A percentile compares a stretch with the other conserved stretches of the same genome.
Conservation (phyloP, 805 yeast species). For the Torulaspora indica region DNA sequence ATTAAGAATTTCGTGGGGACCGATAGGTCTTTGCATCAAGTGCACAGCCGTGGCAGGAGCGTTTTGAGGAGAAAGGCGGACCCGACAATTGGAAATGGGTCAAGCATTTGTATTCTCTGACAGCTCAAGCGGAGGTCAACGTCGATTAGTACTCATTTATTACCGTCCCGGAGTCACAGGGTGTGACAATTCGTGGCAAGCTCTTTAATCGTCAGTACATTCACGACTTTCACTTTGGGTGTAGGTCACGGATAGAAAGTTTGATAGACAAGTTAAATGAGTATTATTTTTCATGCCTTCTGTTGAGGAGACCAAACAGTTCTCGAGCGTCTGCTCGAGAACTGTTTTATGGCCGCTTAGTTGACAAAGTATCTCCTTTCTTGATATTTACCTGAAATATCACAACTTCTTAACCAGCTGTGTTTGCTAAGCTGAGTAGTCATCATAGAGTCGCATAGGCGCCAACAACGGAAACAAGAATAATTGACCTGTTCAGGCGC, state of each 20-base stretch:
- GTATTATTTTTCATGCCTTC: neutral
- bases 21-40: neutral
- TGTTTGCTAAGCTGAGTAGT: too few relatives aligned
- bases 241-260: neutral
- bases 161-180: neutral
- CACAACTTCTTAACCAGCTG: too few relatives aligned
- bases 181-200: slow-evolving; percentile 5
- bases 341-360: too few relatives aligned
- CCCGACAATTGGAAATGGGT: slow-evolving; percentile 1
- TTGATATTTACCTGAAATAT: too few relatives aligned
- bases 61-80: slow-evolving; percentile 2
- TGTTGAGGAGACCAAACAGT: too few relatives aligned
- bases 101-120: neutral
- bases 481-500: too few relatives aligned
- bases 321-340: too few relatives aligned
- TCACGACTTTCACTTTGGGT: slow-evolving; percentile 4
- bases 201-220: slow-evolving; percentile 6
- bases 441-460: too few relatives aligned
- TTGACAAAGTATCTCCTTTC: too few relatives aligned
- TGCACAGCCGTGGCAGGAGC: slow-evolving; percentile 1
- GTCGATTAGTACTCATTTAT: neutral
- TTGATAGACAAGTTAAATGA: slow-evolving; percentile 1
- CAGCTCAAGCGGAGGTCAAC: neutral
- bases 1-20: too few relatives aligned
- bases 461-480: too few relatives aligned